Conservation (phyloP, 1,284 basidiomycete genomes). For the Tilletia caries region DNA sequence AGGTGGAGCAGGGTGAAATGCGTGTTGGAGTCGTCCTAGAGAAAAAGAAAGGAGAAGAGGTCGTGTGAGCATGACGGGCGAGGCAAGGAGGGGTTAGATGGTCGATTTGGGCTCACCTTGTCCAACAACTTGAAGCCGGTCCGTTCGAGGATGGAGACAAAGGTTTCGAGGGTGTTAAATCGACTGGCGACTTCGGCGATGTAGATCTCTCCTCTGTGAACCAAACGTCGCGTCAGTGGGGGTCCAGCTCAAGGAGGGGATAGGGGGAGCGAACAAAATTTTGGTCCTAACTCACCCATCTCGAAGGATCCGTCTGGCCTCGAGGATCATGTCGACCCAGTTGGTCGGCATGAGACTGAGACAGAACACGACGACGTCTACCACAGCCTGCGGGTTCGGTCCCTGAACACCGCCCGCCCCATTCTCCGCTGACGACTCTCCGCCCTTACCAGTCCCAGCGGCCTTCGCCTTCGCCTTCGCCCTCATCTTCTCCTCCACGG, state of each 20-base stretch:
- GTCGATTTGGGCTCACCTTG: slow-evolving; percentile 72
- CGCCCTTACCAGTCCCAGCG: background rate
- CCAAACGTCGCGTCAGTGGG: background rate
- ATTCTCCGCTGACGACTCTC: background rate
- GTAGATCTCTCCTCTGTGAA: slow-evolving; percentile 73
- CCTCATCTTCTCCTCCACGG: slow-evolving; percentile 24
- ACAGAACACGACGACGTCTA: slow-evolving; percentile 88
- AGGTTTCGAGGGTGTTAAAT: slow-evolving; percentile 60
- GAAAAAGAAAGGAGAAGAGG: slow-evolving; percentile 20
- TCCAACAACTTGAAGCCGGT: slow-evolving; percentile 75
- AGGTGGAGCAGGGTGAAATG: slow-evolving; percentile 7
- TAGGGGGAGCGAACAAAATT: no score
- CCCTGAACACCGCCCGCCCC: background rate
- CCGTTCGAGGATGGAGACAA: slow-evolving; percentile 67
- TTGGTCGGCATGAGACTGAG: slow-evolving; percentile 96
- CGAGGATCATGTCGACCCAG: slow-evolving; percentile 84
- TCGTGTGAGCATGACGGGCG: slow-evolving; percentile 9
- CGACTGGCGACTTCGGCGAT: slow-evolving; percentile 79
- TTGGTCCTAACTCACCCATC: slow-evolving; percentile 63
- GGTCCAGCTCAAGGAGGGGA: background rate
- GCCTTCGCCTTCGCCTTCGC: slow-evolving; percentile 1
- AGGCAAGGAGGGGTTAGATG: no score
- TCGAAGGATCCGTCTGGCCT: slow-evolving; percentile 81
- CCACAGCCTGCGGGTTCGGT: slow-evolving; percentile 58
- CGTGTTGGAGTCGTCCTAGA: slow-evolving; percentile 9